Evolutionary conservation across 768 basidiomycete genomes (phyloP).

Genomic region (Leccinellum albellum): DNA sequence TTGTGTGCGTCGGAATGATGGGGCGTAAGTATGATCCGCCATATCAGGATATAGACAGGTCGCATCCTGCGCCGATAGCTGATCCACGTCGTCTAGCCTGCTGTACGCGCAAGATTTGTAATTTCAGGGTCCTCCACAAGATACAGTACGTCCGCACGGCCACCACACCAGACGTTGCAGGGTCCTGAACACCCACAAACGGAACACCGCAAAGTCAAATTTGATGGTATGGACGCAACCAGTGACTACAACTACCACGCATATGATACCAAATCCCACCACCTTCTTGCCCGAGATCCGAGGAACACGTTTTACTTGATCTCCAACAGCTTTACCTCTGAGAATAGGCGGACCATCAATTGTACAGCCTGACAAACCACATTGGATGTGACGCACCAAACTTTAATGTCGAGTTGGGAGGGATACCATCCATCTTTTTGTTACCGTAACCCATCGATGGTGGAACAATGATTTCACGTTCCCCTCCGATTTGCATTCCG

Average conservation of each 20-base stretch:
- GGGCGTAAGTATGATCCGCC: background rate
- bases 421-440: constrained; percentile 58
- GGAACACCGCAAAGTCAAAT: constrained; percentile 19
- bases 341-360: constrained; percentile 11
- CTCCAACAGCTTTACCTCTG: constrained; percentile 71
- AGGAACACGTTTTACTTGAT: constrained; percentile 49
- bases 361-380: background rate
- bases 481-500: constrained; percentile 91
- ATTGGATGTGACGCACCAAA: constrained; percentile 57
- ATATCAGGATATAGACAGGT: constrained; percentile 9
- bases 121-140: constrained; percentile 19
- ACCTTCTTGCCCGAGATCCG: constrained; percentile 8
- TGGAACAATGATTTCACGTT: constrained; percentile 76
- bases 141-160: constrained; percentile 25
- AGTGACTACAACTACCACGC: constrained; percentile 15
- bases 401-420: constrained; percentile 72
- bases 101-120: constrained; percentile 10
- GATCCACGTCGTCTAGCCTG: constrained; percentile 1
- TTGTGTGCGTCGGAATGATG: background rate
- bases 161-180: constrained; percentile 20
- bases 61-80: background rate
- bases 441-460: constrained; percentile 69
- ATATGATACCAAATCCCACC: constrained; percentile 13
- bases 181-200: constrained; percentile 15
- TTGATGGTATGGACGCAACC: constrained; percentile 26